Evolutionary conservation across 768 basidiomycete species (phyloP).

Genomic region (Tricholoma sp.): DNA sequence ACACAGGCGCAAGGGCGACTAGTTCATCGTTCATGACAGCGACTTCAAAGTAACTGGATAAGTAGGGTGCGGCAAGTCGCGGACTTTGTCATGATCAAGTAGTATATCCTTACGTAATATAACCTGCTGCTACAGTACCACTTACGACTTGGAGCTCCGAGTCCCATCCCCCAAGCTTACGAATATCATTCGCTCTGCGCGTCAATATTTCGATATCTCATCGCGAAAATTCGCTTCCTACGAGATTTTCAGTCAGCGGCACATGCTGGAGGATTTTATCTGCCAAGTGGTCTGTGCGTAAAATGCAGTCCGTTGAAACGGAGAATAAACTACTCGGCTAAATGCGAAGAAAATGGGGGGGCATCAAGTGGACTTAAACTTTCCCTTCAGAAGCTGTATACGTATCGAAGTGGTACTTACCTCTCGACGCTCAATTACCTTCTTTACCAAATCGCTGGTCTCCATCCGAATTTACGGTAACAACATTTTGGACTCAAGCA

Average conservation of each 20-base stretch:
- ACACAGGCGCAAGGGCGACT: constrained; percentile 32
- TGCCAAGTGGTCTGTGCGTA: constrained; percentile 14
- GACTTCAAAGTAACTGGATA: constrained; percentile 2
- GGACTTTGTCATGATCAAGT: too few species aligned
- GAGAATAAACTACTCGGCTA: constrained; percentile 17
- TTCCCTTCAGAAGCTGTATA: not conserved
- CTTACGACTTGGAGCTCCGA: too few species aligned
- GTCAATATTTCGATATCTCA: too few species aligned
- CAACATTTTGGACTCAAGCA: constrained; percentile 16
- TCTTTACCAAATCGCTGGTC: constrained; percentile 19
- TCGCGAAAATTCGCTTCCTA: not conserved
- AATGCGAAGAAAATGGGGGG: constrained; percentile 7
- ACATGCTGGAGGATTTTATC: not conserved
- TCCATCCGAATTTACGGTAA: constrained; percentile 23
- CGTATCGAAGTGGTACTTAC: not conserved
- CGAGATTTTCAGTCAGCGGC: not conserved
- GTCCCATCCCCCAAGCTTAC: too few species aligned
- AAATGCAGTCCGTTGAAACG: constrained; percentile 13
- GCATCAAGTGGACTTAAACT: not conserved
- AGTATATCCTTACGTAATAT: too few species aligned
- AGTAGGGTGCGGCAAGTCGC: too few species aligned
- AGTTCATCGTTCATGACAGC: constrained; percentile 12
- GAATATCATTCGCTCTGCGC: too few species aligned
- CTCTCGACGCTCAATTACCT: not conserved
- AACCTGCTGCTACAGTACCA: too few species aligned